Percentiles rank a stretch among this genome's conserved stretches.
These are phyloP conservation scores for Exutisphaerella laricina DNA, from an alignment of 2,329 filamentous ascomycete genomes.

Conservation along the genomic window DNA sequence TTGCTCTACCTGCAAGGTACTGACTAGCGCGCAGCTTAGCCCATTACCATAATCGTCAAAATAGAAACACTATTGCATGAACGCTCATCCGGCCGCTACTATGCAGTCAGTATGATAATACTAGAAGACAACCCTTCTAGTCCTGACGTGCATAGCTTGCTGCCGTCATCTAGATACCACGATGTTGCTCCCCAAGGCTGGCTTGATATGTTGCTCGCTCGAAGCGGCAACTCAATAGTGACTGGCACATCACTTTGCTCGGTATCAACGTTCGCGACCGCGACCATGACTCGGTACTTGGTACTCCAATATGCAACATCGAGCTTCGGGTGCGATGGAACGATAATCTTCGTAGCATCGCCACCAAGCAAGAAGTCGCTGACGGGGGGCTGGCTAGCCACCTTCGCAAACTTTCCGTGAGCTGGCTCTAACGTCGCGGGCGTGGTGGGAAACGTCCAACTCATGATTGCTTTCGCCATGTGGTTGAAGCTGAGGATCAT, in stretches of 20 bases:
- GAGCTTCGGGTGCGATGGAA: slow-evolving; percentile 10
- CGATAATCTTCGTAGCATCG: slow-evolving; percentile 19
- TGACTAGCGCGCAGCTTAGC: no score
- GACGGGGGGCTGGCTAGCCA: slow-evolving; percentile 34
- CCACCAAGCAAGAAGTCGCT: slow-evolving; percentile 37
- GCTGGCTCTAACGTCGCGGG: slow-evolving; percentile 30
- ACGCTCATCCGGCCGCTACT: no score
- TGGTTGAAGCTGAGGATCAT: slow-evolving; percentile 46
- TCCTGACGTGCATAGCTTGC: slow-evolving; percentile 11
- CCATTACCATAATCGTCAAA: no score
- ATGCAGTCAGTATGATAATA: slow-evolving; percentile 24
- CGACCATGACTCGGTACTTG: slow-evolving; percentile 17
- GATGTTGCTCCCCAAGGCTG: slow-evolving; percentile 24
- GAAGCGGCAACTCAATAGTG: slow-evolving; percentile 17
- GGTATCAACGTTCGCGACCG: slow-evolving; percentile 20
- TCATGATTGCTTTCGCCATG: slow-evolving; percentile 46
- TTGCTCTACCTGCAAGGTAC: no score
- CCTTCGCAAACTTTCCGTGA: slow-evolving; percentile 37
- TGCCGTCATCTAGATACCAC: slow-evolving; percentile 15
- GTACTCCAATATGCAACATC: slow-evolving; percentile 25
- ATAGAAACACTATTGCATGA: no score
- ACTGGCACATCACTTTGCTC: slow-evolving; percentile 1
- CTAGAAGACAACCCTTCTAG: slow-evolving; percentile 22
- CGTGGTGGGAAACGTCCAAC: slow-evolving; percentile 44
- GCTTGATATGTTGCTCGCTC: slow-evolving; percentile 9